phyloP scores from a whole-genome alignment of 176 grass and related monocot species.

The Puya raimondii region DNA sequence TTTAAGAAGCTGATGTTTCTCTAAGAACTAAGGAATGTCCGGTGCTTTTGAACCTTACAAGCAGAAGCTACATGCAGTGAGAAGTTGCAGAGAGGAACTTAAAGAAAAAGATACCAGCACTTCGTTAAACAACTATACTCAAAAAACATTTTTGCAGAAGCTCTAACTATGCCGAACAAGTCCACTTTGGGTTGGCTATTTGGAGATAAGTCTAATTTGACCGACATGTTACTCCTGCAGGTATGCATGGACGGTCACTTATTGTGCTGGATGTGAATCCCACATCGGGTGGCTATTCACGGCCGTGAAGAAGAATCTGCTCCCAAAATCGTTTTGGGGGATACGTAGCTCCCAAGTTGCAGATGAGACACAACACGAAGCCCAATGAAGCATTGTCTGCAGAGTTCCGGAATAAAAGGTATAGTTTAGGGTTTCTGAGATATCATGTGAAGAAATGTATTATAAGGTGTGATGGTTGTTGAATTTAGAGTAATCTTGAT shows the following conservation, averaged over 20 bases:
- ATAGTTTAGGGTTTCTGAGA: background rate
- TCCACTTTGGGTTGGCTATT: background rate
- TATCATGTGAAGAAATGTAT: slow-evolving; percentile 5
- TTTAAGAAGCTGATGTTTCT: too few species aligned
- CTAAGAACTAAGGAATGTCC: too few species aligned
- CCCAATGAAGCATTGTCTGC: background rate
- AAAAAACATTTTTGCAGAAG: too few species aligned
- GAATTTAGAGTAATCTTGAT: too few species aligned
- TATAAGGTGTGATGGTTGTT: too few species aligned
- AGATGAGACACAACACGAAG: slow-evolving; percentile 38
- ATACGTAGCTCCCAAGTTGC: slow-evolving; percentile 55
- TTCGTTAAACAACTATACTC: too few species aligned
- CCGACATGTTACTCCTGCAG: slow-evolving; percentile 23
- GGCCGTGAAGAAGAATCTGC: slow-evolving; percentile 42
- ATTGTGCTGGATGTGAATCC: slow-evolving; percentile 44
- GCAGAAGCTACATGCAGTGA: too few species aligned
- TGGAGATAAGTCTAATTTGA: background rate
- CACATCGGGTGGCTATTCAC: slow-evolving; percentile 82
- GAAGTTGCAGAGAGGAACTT: too few species aligned
- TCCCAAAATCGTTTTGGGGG: slow-evolving; percentile 89
- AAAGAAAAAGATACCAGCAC: too few species aligned
- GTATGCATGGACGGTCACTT: slow-evolving; percentile 62
- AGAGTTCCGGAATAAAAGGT: too few species aligned
- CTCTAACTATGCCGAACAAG: background rate
- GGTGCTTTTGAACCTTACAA: too few species aligned